Percentiles rank a stretch among this genome's conserved stretches.
These are phyloP conservation scores for Hygrocybe coccinea DNA, from an alignment of 768 basidiomycete species.

Conservation along the genomic window DNA sequence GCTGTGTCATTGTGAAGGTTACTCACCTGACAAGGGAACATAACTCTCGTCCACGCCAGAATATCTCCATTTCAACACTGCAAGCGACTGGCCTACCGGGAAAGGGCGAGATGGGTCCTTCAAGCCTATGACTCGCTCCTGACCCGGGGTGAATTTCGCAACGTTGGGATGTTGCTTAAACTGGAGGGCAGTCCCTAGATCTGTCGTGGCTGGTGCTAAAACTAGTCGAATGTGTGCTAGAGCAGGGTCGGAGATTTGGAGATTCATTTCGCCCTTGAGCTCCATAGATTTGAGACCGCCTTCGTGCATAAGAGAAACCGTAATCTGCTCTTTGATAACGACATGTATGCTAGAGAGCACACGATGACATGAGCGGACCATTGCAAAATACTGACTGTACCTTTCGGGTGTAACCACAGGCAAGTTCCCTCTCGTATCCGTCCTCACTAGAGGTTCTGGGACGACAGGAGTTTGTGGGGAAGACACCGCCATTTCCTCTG, in stretches of 20 bases:
- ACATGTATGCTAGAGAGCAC: slow-evolving; percentile 66
- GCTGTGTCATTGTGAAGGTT: not conserved
- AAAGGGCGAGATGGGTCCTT: slow-evolving; percentile 81
- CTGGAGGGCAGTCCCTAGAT: slow-evolving; percentile 65
- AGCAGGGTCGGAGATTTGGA: slow-evolving; percentile 76
- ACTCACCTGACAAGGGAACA: slow-evolving; percentile 86
- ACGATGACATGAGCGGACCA: not conserved
- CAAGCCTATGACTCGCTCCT: slow-evolving; percentile 62
- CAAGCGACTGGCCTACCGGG: slow-evolving; percentile 81
- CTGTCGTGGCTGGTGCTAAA: slow-evolving; percentile 51
- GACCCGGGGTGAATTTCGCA: slow-evolving; percentile 70
- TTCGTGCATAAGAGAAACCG: slow-evolving; percentile 78
- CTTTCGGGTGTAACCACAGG: slow-evolving; percentile 74
- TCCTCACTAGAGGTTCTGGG: slow-evolving; percentile 31
- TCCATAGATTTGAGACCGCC: slow-evolving; percentile 89
- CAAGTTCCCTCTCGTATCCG: slow-evolving; percentile 56
- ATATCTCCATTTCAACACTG: slow-evolving; percentile 91
- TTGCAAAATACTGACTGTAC: slow-evolving; percentile 33
- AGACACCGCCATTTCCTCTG: slow-evolving; percentile 43
- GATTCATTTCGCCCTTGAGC: slow-evolving; percentile 91
- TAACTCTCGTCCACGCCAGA: slow-evolving; percentile 86
- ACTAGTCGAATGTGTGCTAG: slow-evolving; percentile 65
- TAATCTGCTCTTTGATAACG: slow-evolving; percentile 76
- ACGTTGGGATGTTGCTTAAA: slow-evolving; percentile 98
- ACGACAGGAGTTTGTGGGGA: slow-evolving; percentile 43